Base-by-base conservation (phyloP, 2,329 filamentous ascomycete genomes). In the Fonsecaea pedrosoi region DNA sequence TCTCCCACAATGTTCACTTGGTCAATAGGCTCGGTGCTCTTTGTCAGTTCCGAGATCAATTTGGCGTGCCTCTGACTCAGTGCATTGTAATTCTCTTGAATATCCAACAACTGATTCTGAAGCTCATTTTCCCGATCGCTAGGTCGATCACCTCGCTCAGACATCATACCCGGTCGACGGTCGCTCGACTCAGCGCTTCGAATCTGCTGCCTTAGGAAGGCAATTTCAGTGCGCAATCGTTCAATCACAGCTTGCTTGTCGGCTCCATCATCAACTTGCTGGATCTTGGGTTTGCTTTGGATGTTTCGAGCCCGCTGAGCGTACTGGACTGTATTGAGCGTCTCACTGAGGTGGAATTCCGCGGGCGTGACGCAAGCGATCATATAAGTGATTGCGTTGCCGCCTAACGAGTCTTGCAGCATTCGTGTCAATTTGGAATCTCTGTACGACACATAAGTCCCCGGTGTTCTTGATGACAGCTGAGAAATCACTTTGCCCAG, bases 301-400 rank as follows among this genome's bases (percentile, higher is more conserved):
- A 99, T 99, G 1, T 94, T 93, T 71, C 95, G 90, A 69, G 95
- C 96, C 71, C 95, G 88, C 81, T 98, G 95, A 6, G 95, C 95
- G 79, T 99, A 99, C 78, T 97, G 92, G 25, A 99, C 92, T 0
- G 95, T 99, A 78, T 99, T 99, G 65, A 99, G 83, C 0, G 96
- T 98, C 80, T 99, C 95, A 80, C 94, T 98, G 54, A 99, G 83
- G 77, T 99, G 95, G 76, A 99, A 99, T 77, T 97, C 94, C 13
- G 94, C 92, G 0, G 94, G 94, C 0, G 94, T 99, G 35, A 99
- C 94, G 80, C 95, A 99, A 8, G 95, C 95, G 80, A 99, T 95
- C 95, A 99, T 98, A 81, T 98, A 99, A 0, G 95, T 99, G 76
- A 97, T 96, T 40, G 95, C 95, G 77, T 96, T 98, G 4, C 95